These are phyloP conservation scores for Polytolypa hystricis DNA, from an alignment of 2,329 filamentous ascomycete species.

Conservation along the genomic window DNA sequence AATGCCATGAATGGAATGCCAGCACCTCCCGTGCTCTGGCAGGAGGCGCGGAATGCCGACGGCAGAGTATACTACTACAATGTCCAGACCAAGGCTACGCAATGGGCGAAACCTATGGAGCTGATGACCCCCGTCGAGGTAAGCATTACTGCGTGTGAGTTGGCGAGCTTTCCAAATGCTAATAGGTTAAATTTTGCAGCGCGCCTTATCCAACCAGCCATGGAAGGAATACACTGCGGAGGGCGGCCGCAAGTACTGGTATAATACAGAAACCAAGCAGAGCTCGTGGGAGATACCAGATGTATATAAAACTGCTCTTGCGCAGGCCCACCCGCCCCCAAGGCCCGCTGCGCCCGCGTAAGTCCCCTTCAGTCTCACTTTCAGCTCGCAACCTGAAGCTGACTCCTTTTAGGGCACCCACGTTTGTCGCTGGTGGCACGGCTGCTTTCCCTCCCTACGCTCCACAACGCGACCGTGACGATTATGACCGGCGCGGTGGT, in stretches of 20 bases:
- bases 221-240: constrained; percentile 90
- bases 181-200: constrained; percentile 38
- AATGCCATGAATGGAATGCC: constrained; percentile 49
- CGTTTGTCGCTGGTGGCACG: constrained; percentile 50
- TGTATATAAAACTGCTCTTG: constrained; percentile 63
- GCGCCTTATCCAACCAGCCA: constrained; percentile 67
- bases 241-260: constrained; percentile 88
- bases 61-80: constrained; percentile 91
- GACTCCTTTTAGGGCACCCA: constrained; percentile 37
- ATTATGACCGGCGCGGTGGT: constrained; percentile 37
- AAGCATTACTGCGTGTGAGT: constrained; percentile 18
- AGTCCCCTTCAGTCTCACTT: constrained; percentile 14
- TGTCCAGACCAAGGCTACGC: constrained; percentile 68
- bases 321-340: constrained; percentile 39
- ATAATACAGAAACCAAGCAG: constrained; percentile 80
- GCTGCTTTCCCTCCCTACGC: constrained; percentile 28
- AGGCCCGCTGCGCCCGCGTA: constrained; percentile 38
- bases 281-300: constrained; percentile 94
- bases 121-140: constrained; percentile 78
- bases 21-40: constrained; percentile 53
- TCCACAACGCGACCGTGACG: constrained; percentile 37
- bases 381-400: constrained; percentile 6
- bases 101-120: constrained; percentile 90
- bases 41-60: constrained; percentile 68
- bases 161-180: too few species aligned